Base-by-base conservation (phyloP, 1,139 yeast species). In the Williopsis jadinii region DNA sequence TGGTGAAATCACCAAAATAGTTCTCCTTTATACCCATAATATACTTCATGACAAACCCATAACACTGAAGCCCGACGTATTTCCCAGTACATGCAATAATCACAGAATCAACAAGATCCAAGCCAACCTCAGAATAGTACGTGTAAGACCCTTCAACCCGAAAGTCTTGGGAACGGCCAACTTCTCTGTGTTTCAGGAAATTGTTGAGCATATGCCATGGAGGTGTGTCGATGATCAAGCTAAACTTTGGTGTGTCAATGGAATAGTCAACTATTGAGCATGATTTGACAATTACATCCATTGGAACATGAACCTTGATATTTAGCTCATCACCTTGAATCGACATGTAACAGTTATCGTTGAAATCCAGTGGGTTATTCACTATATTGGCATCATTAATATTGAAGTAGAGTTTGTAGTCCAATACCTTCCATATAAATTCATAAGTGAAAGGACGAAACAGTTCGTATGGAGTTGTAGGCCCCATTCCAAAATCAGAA, bases 141-240 rank as follows among this genome's bases (percentile, higher is more conserved):
- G 83, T 74, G 57, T 87, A 85, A 1, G 80, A 70, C 0, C 96
- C 95, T 2, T 63, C 64, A 19, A 87, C 61, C 1, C 60, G 62
- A 51, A 88, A 83, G 41, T 80, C 73, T 35, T 73, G 67, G 1
- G 87, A 77, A 43, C 78, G 67, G 0, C 96, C 97, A 28, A 81
- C 65, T 35, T 75, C 77, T 14, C 77, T 73, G 27, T 71, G 68
- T 39, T 71, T 72, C 64, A 84, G 61, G 51, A 90, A 92, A 37
- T 84, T 81, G 49, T 80, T 74, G 13, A 80, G 66, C 0, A 97
- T 88, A 56, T 87, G 95, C 95, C 97, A 92, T 0, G 92, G 83
- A 0, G 97, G 97, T 0, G 94, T 77, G 45, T 80, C 84, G 6
- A 90, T 61, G 1, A 75, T 66, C 37, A 90, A 56, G 41, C 80